phyloP scores from a whole-genome alignment of 2,329 filamentous ascomycete species.

The Alternaria novae-zelandiae region DNA sequence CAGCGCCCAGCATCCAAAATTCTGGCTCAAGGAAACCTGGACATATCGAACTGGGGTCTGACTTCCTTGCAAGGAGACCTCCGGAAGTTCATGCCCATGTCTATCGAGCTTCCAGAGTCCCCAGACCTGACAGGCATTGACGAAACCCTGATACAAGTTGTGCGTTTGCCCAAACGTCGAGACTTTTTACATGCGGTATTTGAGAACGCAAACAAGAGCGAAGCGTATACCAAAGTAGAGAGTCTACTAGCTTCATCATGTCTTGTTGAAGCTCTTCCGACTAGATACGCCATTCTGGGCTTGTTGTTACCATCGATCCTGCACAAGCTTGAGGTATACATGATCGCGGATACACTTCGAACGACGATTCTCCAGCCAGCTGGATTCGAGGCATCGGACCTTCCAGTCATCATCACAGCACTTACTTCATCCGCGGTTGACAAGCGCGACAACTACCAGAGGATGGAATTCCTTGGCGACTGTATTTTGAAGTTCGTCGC shows the following conservation, averaged over 20 bases:
- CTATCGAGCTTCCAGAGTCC: background rate
- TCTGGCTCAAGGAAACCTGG: conserved; percentile 4
- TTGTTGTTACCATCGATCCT: conserved; percentile 75
- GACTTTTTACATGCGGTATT: conserved; percentile 63
- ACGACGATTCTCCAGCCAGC: conserved; percentile 61
- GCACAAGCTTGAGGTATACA: conserved; percentile 68
- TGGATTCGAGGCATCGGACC: conserved; percentile 54
- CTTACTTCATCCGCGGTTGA: conserved; percentile 70
- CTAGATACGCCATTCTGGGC: conserved; percentile 56
- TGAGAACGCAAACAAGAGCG: conserved; percentile 15
- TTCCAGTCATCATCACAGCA: conserved; percentile 68
- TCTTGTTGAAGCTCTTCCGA: conserved; percentile 55
- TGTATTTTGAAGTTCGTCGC: conserved; percentile 78
- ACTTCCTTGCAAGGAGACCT: conserved; percentile 28
- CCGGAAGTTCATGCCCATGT: conserved; percentile 27
- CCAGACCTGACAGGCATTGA: background rate
- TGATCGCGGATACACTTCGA: conserved; percentile 68
- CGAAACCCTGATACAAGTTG: conserved; percentile 20
- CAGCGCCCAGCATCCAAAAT: conserved; percentile 18
- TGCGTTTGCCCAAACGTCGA: conserved; percentile 59
- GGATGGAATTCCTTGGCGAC: conserved; percentile 87
- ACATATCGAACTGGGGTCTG: conserved; percentile 31
- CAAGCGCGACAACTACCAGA: conserved; percentile 74
- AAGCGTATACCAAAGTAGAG: conserved; percentile 52
- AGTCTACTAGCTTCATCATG: conserved; percentile 59